Evolutionary conservation across 2,329 filamentous ascomycete species (phyloP).

Genomic region (Fusarium clavum): DNA sequence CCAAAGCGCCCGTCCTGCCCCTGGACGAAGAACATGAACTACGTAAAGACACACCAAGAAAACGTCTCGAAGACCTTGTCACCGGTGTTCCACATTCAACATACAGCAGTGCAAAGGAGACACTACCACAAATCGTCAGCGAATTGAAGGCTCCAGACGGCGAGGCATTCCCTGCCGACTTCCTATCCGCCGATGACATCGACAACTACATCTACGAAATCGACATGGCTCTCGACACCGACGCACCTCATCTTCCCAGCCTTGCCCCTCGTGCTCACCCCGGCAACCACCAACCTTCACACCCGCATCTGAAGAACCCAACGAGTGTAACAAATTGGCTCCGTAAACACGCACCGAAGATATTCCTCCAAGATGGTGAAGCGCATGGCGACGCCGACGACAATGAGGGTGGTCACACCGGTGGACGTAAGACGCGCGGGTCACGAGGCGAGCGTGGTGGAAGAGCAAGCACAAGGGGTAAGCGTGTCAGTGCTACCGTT

Average conservation of each 20-base stretch:
- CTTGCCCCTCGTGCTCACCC: slow-evolving; percentile 63
- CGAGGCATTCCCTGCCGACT: slow-evolving; percentile 70
- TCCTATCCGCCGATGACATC: slow-evolving; percentile 76
- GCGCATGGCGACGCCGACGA: slow-evolving; percentile 56
- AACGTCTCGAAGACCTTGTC: slow-evolving; percentile 63
- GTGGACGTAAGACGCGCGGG: slow-evolving; percentile 53
- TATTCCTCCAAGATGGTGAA: slow-evolving; percentile 80
- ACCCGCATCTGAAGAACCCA: slow-evolving; percentile 72
- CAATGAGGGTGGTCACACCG: slow-evolving; percentile 45
- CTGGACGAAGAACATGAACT: slow-evolving; percentile 51
- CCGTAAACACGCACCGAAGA: slow-evolving; percentile 82
- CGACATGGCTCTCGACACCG: slow-evolving; percentile 63
- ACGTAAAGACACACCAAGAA: slow-evolving; percentile 58
- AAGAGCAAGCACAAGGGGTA: slow-evolving; percentile 56
- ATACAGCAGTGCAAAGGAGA: slow-evolving; percentile 68
- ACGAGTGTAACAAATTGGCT: slow-evolving; percentile 97
- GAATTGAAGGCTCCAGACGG: slow-evolving; percentile 64
- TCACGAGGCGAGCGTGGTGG: slow-evolving; percentile 50
- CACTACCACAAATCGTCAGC: slow-evolving; percentile 68
- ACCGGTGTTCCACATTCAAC: slow-evolving; percentile 64
- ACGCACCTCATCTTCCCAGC: slow-evolving; percentile 57
- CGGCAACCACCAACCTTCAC: slow-evolving; percentile 52
- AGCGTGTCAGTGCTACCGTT: slow-evolving; percentile 48
- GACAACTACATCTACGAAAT: slow-evolving; percentile 78
- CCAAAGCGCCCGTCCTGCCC: slow-evolving; percentile 49